Percentiles rank a stretch among this genome's conserved stretches.
phyloP scores from a whole-genome alignment of 345 rosid species.

The Aethionema arabicum region DNA sequence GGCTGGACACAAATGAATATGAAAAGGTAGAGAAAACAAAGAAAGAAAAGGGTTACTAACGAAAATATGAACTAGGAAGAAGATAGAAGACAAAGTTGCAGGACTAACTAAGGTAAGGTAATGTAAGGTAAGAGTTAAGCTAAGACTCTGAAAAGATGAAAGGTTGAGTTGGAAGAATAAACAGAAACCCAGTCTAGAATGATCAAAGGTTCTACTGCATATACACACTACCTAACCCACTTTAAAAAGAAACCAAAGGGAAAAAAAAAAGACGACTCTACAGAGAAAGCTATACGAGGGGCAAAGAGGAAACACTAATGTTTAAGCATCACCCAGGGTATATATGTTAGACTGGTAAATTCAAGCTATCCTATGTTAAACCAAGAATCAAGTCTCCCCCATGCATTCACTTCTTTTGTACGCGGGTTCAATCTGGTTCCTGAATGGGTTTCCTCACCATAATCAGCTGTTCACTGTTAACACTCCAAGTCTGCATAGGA shows the following conservation, averaged over 20 bases:
- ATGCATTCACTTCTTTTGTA: conserved; percentile 25
- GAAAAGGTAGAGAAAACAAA: conserved; percentile 28
- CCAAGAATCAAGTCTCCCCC: conserved; percentile 32
- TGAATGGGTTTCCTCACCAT: conserved; percentile 20
- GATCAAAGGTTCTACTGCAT: conserved; percentile 39
- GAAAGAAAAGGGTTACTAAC: conserved; percentile 16
- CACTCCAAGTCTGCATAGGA: conserved; percentile 21
- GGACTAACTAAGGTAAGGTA: not conserved
- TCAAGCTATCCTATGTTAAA: conserved; percentile 34
- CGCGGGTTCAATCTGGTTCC: conserved; percentile 20
- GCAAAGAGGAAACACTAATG: conserved; percentile 26
- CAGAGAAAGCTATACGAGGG: conserved; percentile 34
- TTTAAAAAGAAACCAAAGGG: conserved; percentile 27
- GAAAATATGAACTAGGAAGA: conserved; percentile 28
- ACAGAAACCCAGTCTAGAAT: conserved; percentile 20
- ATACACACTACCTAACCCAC: conserved; percentile 41
- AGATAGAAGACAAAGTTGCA: conserved; percentile 5
- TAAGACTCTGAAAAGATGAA: conserved; percentile 12
- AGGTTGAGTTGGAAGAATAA: conserved; percentile 9
- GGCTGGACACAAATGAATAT: conserved; percentile 29
- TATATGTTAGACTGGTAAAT: conserved; percentile 31
- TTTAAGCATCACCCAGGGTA: conserved; percentile 24
- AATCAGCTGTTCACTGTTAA: conserved; percentile 20
- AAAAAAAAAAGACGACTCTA: conserved; percentile 25
- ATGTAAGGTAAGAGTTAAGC: not conserved